Evolutionary conservation across 1,284 basidiomycete species (phyloP).

Genomic region (Cryptococcus sp.): DNA sequence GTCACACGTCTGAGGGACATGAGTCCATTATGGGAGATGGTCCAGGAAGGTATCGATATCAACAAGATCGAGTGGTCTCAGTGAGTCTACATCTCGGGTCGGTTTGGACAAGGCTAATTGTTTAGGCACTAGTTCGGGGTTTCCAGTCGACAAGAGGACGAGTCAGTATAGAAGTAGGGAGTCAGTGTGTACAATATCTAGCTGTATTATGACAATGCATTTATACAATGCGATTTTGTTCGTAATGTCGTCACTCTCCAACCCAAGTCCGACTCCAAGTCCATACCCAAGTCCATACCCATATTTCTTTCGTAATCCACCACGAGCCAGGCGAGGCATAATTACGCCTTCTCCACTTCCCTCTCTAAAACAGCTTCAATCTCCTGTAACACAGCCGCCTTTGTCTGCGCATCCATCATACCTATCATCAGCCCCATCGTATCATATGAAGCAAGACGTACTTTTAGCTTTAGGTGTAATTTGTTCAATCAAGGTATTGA

Average conservation of each 20-base stretch:
- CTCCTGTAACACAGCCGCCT: slow-evolving; percentile 33
- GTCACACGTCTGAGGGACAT: slow-evolving; percentile 71
- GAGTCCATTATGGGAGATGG: slow-evolving; percentile 97
- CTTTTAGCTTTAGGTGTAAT: slow-evolving; percentile 29
- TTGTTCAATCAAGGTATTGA: slow-evolving; percentile 29
- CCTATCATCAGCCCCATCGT: slow-evolving; percentile 4
- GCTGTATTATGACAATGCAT: too few relatives aligned
- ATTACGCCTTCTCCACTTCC: slow-evolving; percentile 37
- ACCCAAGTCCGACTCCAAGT: too few relatives aligned
- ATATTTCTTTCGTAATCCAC: too few relatives aligned
- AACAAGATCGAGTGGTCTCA: slow-evolving; percentile 78
- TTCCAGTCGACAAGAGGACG: too few relatives aligned
- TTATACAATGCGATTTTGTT: too few relatives aligned
- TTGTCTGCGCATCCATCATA: slow-evolving; percentile 13
- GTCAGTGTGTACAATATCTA: too few relatives aligned
- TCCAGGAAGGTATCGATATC: slow-evolving; percentile 94
- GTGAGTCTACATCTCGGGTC: slow-evolving; percentile 17
- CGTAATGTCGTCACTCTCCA: too few relatives aligned
- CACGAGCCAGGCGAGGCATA: too few relatives aligned
- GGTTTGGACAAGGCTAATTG: not conserved
- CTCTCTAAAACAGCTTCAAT: slow-evolving; percentile 39
- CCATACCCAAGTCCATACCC: too few relatives aligned
- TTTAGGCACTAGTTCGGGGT: slow-evolving; percentile 4
- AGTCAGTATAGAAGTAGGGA: too few relatives aligned
- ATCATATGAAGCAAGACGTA: slow-evolving; percentile 4